A percentile compares a stretch with the other conserved stretches of the same genome.
phyloP scores from a whole-genome alignment of 768 basidiomycete species.

The Mycena vulgaris region DNA sequence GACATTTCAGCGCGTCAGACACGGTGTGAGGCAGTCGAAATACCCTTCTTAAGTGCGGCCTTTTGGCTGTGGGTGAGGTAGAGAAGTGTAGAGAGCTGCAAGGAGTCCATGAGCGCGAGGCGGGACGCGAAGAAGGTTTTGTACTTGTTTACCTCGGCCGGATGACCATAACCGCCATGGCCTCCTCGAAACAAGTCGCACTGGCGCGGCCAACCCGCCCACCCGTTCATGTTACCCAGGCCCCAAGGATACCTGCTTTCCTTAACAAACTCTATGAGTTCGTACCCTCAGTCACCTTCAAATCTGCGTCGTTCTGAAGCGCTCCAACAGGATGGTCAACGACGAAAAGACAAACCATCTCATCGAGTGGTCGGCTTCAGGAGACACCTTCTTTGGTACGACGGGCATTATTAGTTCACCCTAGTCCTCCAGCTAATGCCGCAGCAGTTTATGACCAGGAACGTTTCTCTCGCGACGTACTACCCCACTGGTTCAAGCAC shows the following conservation, averaged over 20 bases:
- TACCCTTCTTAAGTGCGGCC: constrained; percentile 56
- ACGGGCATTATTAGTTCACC: neutral
- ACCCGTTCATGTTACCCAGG: constrained; percentile 58
- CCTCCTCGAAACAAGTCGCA: constrained; percentile 51
- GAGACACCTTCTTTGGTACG: constrained; percentile 93
- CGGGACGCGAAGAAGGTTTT: neutral
- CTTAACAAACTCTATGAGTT: constrained; percentile 95
- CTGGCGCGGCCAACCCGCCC: constrained; percentile 41
- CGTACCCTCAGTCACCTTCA: constrained; percentile 49
- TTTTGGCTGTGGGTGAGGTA: constrained; percentile 51
- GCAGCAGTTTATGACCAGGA: constrained; percentile 89
- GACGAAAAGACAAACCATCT: constrained; percentile 86
- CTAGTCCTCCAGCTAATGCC: neutral
- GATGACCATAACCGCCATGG: constrained; percentile 41
- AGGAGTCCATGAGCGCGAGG: constrained; percentile 24
- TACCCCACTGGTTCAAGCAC: constrained; percentile 98
- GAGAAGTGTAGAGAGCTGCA: constrained; percentile 29
- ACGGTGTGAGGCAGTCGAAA: neutral
- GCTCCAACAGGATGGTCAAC: constrained; percentile 84
- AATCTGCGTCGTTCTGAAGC: constrained; percentile 33
- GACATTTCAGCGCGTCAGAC: constrained; percentile 18
- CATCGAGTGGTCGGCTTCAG: constrained; percentile 92
- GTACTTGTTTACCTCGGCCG: neutral
- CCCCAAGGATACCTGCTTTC: constrained; percentile 82
- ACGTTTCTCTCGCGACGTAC: constrained; percentile 88